Evolutionary conservation across 2,329 filamentous ascomycete species (phyloP).

Genomic region (Ampelomyces quisqualis): DNA sequence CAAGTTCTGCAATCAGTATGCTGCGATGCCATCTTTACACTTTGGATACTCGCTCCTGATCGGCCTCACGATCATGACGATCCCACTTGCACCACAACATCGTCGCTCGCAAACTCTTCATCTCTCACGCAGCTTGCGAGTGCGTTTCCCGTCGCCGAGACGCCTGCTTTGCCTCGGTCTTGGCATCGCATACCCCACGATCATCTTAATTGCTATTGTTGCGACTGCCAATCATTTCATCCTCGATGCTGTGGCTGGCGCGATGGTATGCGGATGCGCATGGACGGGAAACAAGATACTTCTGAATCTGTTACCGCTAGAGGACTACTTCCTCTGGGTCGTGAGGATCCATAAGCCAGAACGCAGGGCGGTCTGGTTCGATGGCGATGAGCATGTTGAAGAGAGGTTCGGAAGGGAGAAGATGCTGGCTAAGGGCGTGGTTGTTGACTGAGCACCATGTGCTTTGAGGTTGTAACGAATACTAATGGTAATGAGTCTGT

Average conservation of each 20-base stretch:
- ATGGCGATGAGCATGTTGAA: constrained; percentile 25
- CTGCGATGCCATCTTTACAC: constrained; percentile 74
- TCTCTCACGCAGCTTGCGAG: constrained; percentile 26
- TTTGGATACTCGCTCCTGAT: constrained; percentile 75
- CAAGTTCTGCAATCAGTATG: constrained; percentile 74
- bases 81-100: constrained; percentile 61
- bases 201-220: constrained; percentile 67
- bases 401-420: constrained; percentile 6
- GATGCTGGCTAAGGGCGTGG: constrained; percentile 17
- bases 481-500: constrained; percentile 1
- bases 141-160: constrained; percentile 52
- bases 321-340: constrained; percentile 67
- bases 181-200: constrained; percentile 64
- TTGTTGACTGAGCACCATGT: constrained; percentile 12
- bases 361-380: constrained; percentile 18
- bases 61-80: constrained; percentile 66
- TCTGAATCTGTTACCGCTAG: constrained; percentile 64
- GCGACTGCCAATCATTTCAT: constrained; percentile 73
- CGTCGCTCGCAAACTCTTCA: constrained; percentile 45
- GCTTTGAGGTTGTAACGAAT: neutral
- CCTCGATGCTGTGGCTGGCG: constrained; percentile 69
- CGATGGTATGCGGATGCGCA: constrained; percentile 63
- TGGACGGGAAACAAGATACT: constrained; percentile 60
- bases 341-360: constrained; percentile 66
- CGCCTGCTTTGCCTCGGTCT: constrained; percentile 53